Percentiles rank a stretch among this genome's conserved stretches.
These are phyloP conservation scores for Acephala macrosclerotiorum DNA, from an alignment of 2,329 filamentous ascomycete genomes.

Conservation along the genomic window DNA sequence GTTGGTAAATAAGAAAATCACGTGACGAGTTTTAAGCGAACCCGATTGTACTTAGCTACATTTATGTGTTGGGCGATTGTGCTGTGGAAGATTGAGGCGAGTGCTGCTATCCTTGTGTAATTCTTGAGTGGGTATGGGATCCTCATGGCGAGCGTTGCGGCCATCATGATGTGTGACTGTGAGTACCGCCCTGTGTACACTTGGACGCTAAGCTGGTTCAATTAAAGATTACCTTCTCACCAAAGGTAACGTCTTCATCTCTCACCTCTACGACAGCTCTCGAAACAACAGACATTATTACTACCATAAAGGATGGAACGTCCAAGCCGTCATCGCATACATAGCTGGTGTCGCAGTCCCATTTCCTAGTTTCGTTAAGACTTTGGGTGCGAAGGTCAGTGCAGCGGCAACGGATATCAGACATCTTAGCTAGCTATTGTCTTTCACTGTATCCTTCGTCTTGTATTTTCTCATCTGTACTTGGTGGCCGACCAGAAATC, in stretches of 20 bases:
- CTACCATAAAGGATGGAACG: conserved; percentile 41
- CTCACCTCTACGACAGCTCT: conserved; percentile 38
- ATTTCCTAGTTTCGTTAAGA: conserved; percentile 42
- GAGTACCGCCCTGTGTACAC: too few species aligned
- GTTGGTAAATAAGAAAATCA: background rate
- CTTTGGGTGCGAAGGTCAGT: conserved; percentile 40
- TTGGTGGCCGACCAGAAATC: conserved; percentile 45
- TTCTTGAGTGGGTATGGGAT: conserved; percentile 36
- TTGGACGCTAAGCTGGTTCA: background rate
- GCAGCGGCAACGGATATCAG: conserved; percentile 39
- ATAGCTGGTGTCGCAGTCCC: conserved; percentile 40
- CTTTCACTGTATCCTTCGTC: conserved; percentile 37
- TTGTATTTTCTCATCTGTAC: conserved; percentile 42
- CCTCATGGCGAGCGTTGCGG: conserved; percentile 22
- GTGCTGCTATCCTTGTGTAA: conserved; percentile 21
- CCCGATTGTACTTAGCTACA: conserved; percentile 12
- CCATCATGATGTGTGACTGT: conserved; percentile 12
- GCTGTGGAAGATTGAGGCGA: conserved; percentile 29
- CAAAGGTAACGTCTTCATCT: conserved; percentile 41
- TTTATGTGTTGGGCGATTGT: conserved; percentile 33
- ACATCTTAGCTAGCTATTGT: conserved; percentile 43
- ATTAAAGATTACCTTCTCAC: conserved; percentile 42
- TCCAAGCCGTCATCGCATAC: conserved; percentile 43
- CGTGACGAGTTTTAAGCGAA: conserved; percentile 27
- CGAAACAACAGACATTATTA: conserved; percentile 40